These are phyloP conservation scores for Mortierella sp. DNA, from an alignment of 371 early-diverging fungal species.

Conservation along the genomic window DNA sequence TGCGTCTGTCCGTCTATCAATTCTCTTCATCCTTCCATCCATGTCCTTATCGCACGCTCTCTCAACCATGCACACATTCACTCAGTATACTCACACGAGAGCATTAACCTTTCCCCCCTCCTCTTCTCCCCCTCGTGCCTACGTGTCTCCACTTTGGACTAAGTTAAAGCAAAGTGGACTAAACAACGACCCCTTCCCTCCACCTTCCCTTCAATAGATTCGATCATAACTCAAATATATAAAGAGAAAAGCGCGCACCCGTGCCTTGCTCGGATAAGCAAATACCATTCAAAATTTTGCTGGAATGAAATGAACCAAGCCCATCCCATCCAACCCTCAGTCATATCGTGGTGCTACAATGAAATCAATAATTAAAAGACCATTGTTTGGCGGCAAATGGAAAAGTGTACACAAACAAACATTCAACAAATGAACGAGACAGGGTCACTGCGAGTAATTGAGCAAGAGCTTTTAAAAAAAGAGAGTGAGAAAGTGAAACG, in stretches of 20 bases:
- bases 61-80: not conserved
- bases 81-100: not conserved
- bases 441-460: not conserved
- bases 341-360: too few relatives aligned
- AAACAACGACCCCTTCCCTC: not conserved
- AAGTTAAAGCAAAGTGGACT: not conserved
- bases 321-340: not conserved
- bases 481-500: not conserved
- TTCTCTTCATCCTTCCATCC: not conserved
- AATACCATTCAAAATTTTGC: not conserved
- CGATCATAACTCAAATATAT: not conserved
- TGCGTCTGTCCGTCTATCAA: not conserved
- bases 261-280: not conserved
- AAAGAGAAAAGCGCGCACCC: not conserved
- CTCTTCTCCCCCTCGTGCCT: not conserved
- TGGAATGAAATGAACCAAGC: conserved; percentile 4
- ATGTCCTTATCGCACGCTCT: conserved; percentile 5
- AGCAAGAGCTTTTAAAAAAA: not conserved
- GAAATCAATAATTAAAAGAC: too few relatives aligned
- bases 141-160: not conserved
- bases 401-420: not conserved
- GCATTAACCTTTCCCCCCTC: not conserved
- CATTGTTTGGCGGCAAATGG: not conserved
- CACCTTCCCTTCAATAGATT: not conserved
- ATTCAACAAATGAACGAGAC: not conserved